phyloP scores from a whole-genome alignment of 2,329 filamentous ascomycete species.

The Cercospora sesami region DNA sequence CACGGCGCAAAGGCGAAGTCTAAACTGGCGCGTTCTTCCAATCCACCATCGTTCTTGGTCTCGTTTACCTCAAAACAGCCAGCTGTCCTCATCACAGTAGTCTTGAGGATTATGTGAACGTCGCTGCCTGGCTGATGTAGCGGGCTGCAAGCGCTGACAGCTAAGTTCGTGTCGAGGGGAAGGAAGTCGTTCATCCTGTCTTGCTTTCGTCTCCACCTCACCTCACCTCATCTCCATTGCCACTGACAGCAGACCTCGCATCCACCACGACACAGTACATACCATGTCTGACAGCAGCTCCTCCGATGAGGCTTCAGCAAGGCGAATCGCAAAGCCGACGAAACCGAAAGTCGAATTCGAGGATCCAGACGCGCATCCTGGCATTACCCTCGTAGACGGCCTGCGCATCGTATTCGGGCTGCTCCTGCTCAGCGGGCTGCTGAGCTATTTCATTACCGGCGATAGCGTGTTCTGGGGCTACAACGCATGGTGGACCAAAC shows the following conservation, averaged over 20 bases:
- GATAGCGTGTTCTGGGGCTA: constrained; percentile 66
- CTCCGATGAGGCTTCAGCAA: neutral
- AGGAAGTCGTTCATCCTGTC: neutral
- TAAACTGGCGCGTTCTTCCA: neutral
- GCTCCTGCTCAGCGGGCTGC: constrained; percentile 38
- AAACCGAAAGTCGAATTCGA: constrained; percentile 4
- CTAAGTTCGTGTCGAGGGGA: neutral
- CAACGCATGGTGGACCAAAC: constrained; percentile 62
- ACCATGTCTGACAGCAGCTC: constrained; percentile 3
- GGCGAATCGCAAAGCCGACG: neutral
- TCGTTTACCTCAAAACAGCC: neutral
- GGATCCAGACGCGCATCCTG: constrained; percentile 6
- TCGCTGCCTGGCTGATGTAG: neutral
- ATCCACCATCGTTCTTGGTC: neutral
- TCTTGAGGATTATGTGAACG: neutral
- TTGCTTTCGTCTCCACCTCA: neutral
- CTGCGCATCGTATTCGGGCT: constrained; percentile 40
- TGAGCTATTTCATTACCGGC: constrained; percentile 44
- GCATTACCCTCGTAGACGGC: constrained; percentile 33
- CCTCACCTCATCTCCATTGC: constrained; percentile 1
- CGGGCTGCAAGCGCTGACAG: neutral
- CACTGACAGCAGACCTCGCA: neutral
- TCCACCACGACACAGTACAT: neutral
- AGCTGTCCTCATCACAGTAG: neutral
- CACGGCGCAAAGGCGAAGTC: neutral